These are phyloP conservation scores for Bipolaris oryzae DNA, from an alignment of 2,329 filamentous ascomycete genomes.

Conservation along the genomic window DNA sequence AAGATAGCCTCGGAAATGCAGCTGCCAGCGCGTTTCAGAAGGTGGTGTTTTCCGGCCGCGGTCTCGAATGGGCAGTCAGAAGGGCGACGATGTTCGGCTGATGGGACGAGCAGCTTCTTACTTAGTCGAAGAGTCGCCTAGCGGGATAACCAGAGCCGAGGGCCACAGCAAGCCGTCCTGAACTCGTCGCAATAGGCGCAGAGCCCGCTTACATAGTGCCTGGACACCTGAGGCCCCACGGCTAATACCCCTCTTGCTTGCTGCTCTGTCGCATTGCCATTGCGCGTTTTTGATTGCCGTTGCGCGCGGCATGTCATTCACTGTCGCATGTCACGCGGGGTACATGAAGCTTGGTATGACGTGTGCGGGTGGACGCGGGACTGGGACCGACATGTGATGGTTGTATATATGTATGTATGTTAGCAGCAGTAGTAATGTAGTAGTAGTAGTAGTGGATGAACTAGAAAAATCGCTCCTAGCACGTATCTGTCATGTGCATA, in stretches of 20 bases:
- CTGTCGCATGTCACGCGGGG: constrained; percentile 12
- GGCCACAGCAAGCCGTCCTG: constrained; percentile 21
- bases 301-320: constrained; percentile 9
- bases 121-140: constrained; percentile 21
- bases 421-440: too few species aligned
- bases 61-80: constrained; percentile 24
- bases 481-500: neutral
- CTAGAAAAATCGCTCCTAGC: neutral
- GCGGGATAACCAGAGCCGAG: constrained; percentile 44
- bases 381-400: neutral
- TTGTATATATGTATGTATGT: too few species aligned
- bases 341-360: constrained; percentile 15
- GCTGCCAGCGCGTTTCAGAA: constrained; percentile 14
- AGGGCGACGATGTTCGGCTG: constrained; percentile 18
- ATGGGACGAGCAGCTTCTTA: constrained; percentile 8
- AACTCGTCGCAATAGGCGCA: constrained; percentile 16
- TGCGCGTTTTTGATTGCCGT: constrained; percentile 18
- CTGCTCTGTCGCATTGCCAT: constrained; percentile 5
- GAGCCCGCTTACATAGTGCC: too few species aligned
- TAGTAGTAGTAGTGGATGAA: neutral
- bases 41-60: constrained; percentile 36
- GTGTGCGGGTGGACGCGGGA: constrained; percentile 1
- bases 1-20: constrained; percentile 37
- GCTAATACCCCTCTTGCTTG: constrained; percentile 21
- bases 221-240: constrained; percentile 1